Conservation (phyloP, 2,329 filamentous ascomycete species). For the Trichoderma sp. region DNA sequence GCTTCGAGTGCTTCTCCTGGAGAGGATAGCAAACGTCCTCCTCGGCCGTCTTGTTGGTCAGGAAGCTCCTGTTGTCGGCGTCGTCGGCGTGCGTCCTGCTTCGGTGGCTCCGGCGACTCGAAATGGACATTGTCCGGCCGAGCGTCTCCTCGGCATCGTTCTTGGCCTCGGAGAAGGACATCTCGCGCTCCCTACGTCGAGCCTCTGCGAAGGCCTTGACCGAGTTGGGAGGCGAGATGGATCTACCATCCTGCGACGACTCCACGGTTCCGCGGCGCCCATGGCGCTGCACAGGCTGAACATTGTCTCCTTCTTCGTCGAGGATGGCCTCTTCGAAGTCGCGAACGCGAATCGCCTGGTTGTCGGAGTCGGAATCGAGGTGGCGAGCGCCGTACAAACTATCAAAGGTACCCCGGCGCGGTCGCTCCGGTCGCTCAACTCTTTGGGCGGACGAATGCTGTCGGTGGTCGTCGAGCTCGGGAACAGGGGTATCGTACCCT, state of each 20-base stretch:
- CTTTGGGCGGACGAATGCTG: constrained; percentile 63
- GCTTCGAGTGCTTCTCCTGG: constrained; percentile 65
- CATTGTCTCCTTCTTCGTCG: constrained; percentile 68
- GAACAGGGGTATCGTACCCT: constrained; percentile 71
- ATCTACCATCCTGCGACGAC: constrained; percentile 62
- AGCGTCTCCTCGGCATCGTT: constrained; percentile 53
- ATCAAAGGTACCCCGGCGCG: constrained; percentile 73
- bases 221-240: constrained; percentile 88
- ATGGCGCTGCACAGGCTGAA: constrained; percentile 48
- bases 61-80: constrained; percentile 63
- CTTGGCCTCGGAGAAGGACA: constrained; percentile 56
- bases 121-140: constrained; percentile 70
- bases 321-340: constrained; percentile 87
- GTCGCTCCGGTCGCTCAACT: constrained; percentile 59
- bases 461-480: constrained; percentile 86
- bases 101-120: constrained; percentile 51
- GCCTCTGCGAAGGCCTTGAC: constrained; percentile 96
- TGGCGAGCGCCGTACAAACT: constrained; percentile 63
- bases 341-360: constrained; percentile 57
- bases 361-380: constrained; percentile 43
- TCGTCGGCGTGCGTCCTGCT: constrained; percentile 62
- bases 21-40: constrained; percentile 88
- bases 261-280: constrained; percentile 60
- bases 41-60: constrained; percentile 71
- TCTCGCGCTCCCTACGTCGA: constrained; percentile 77